phyloP scores from a whole-genome alignment of 768 basidiomycete genomes.

The Austroboletus eburneus region DNA sequence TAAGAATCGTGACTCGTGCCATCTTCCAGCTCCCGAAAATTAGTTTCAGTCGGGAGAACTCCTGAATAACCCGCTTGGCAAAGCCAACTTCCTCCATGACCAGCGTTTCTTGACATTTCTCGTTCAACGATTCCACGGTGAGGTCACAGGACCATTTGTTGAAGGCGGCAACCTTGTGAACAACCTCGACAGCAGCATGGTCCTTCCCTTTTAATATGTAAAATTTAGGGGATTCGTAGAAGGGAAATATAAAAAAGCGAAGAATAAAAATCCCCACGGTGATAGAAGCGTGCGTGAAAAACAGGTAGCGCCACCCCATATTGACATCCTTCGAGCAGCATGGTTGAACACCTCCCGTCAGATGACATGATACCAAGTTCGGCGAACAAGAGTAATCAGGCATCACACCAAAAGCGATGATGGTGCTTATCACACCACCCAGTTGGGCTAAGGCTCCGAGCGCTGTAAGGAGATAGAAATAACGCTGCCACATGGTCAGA shows the following conservation, averaged over 20 bases:
- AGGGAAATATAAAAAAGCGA: slow-evolving; percentile 16
- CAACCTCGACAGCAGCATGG: slow-evolving; percentile 10
- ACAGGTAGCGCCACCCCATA: slow-evolving; percentile 20
- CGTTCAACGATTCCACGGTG: slow-evolving; percentile 12
- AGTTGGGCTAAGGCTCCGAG: slow-evolving; percentile 7
- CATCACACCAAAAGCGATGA: slow-evolving; percentile 10
- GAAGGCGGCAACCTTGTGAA: slow-evolving; percentile 12
- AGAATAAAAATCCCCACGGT: slow-evolving; percentile 9
- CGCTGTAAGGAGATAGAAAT: slow-evolving; percentile 13
- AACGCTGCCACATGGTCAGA: slow-evolving; percentile 6
- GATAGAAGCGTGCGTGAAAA: slow-evolving; percentile 7
- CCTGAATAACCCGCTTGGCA: background rate
- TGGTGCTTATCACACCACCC: background rate
- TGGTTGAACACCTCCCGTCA: slow-evolving; percentile 11
- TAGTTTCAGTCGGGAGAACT: slow-evolving; percentile 6
- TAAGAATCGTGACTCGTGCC: slow-evolving; percentile 5
- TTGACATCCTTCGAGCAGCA: slow-evolving; percentile 14
- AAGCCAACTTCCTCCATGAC: background rate
- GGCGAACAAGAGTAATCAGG: slow-evolving; percentile 12
- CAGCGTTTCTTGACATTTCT: slow-evolving; percentile 1
- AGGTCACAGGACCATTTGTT: slow-evolving; percentile 10
- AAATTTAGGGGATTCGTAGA: slow-evolving; percentile 14
- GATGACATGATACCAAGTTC: slow-evolving; percentile 7
- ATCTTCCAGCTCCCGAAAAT: slow-evolving; percentile 13
- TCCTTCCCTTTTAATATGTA: slow-evolving; percentile 14